Percentiles rank a stretch among this genome's conserved stretches.
phyloP scores from a whole-genome alignment of 2,329 filamentous ascomycete species.

The Alternaria hordeiaustralica region DNA sequence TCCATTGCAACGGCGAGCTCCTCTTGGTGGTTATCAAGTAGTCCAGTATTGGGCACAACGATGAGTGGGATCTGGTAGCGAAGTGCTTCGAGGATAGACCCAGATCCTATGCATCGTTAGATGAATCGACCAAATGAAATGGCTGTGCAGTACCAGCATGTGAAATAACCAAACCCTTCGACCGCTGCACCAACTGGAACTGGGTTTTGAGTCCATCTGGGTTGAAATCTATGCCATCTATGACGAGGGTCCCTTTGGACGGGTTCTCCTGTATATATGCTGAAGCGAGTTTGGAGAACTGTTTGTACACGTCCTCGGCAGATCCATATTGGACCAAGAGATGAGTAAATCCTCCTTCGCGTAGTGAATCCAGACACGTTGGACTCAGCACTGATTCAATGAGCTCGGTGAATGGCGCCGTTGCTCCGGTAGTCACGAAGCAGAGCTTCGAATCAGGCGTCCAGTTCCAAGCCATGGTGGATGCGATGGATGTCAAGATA shows the following conservation, averaged over 20 bases:
- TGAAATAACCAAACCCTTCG: constrained; percentile 78
- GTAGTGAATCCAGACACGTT: constrained; percentile 68
- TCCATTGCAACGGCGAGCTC: constrained; percentile 83
- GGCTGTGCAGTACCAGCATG: constrained; percentile 74
- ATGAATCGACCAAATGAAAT: background rate
- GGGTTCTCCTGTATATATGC: constrained; percentile 13
- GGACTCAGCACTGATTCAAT: constrained; percentile 69
- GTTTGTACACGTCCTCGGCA: constrained; percentile 61
- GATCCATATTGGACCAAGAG: constrained; percentile 84
- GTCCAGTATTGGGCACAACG: constrained; percentile 81
- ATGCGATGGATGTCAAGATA: background rate
- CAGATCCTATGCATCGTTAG: constrained; percentile 70
- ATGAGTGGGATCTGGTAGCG: constrained; percentile 77
- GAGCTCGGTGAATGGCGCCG: constrained; percentile 78
- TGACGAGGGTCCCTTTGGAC: constrained; percentile 30
- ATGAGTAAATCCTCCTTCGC: constrained; percentile 68
- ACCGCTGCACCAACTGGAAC: constrained; percentile 62
- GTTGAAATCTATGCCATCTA: constrained; percentile 72
- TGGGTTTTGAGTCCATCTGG: constrained; percentile 63
- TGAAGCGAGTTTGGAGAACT: constrained; percentile 20
- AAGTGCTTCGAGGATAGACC: constrained; percentile 84
- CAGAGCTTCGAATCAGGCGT: constrained; percentile 58
- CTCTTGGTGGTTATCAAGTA: constrained; percentile 89
- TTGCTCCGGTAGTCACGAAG: constrained; percentile 92
- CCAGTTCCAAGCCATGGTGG: constrained; percentile 31